A percentile compares a stretch with the other conserved stretches of the same genome.
Evolutionary conservation across 148 eudicot genomes (phyloP).

Genomic region (Cornus florida): DNA sequence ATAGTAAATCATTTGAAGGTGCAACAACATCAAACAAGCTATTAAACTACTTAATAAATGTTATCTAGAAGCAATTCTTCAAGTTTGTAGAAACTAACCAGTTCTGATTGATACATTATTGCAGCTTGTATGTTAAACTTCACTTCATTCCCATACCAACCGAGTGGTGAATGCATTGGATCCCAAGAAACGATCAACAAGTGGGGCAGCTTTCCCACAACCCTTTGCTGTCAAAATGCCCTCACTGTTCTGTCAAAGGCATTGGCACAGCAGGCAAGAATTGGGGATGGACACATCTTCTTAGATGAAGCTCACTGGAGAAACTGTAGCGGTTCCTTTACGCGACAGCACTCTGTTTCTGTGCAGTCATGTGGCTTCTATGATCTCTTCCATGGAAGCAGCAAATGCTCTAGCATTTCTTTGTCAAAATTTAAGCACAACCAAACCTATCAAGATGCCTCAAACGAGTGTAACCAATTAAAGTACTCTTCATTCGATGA

Average conservation of each 20-base stretch:
- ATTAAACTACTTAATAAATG: too few relatives aligned
- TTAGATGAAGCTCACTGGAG: constrained; percentile 11
- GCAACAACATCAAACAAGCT: too few relatives aligned
- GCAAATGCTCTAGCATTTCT: constrained; percentile 18
- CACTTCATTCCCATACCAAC: constrained; percentile 28
- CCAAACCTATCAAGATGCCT: background rate
- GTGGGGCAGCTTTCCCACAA: constrained; percentile 29
- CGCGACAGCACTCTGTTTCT: constrained; percentile 14
- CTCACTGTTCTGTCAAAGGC: constrained; percentile 22
- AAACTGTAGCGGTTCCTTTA: constrained; percentile 18
- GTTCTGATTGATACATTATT: background rate
- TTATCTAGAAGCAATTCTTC: too few relatives aligned
- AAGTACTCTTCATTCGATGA: constrained; percentile 2
- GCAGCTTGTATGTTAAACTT: constrained; percentile 36
- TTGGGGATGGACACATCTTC: constrained; percentile 18
- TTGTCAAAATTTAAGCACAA: background rate
- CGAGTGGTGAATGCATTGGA: constrained; percentile 28
- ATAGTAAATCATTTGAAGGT: too few relatives aligned
- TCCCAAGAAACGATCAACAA: constrained; percentile 7
- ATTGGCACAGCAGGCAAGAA: constrained; percentile 15
- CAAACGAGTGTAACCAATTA: constrained; percentile 13
- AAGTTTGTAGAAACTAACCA: too few relatives aligned
- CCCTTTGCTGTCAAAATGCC: constrained; percentile 35
- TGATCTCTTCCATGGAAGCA: constrained; percentile 13
- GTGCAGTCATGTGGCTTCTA: constrained; percentile 20